These are phyloP conservation scores for Fusarium mangiferae DNA, from an alignment of 2,329 filamentous ascomycete species.

Conservation along the genomic window DNA sequence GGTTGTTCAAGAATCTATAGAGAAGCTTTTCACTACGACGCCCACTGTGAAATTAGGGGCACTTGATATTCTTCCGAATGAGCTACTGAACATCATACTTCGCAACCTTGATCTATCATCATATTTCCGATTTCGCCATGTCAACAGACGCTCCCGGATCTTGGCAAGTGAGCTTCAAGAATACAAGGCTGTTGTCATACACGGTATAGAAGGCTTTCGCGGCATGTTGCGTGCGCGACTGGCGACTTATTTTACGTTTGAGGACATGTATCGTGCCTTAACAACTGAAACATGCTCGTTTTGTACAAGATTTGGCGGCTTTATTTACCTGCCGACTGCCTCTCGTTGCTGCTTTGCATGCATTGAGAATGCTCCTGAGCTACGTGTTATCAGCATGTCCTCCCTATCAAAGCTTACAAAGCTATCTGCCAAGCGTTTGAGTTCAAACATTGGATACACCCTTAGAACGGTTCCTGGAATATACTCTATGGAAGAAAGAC, in stretches of 20 bases:
- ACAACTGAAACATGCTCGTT: not conserved
- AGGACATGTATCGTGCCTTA: not conserved
- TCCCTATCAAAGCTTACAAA: not conserved
- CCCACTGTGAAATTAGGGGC: not conserved
- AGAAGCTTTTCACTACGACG: not conserved
- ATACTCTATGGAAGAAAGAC: not conserved
- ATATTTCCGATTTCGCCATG: not conserved
- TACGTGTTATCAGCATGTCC: not conserved
- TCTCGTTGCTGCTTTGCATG: not conserved
- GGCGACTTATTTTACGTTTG: not conserved
- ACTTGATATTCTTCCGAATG: not conserved
- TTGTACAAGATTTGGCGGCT: not conserved
- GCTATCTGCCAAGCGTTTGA: not conserved
- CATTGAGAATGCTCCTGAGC: not conserved
- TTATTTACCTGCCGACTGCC: not conserved
- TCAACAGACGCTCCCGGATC: not conserved
- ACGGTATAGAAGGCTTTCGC: not conserved
- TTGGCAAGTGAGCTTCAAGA: not conserved
- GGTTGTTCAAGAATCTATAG: not conserved
- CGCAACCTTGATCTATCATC: not conserved
- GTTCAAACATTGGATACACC: rapidly evolving
- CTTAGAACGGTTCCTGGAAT: not conserved
- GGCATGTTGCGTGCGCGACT: not conserved
- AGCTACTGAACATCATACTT: not conserved
- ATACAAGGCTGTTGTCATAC: not conserved